Conservation (phyloP, 164 flowering plant species). For the Taxillus chinensis region DNA sequence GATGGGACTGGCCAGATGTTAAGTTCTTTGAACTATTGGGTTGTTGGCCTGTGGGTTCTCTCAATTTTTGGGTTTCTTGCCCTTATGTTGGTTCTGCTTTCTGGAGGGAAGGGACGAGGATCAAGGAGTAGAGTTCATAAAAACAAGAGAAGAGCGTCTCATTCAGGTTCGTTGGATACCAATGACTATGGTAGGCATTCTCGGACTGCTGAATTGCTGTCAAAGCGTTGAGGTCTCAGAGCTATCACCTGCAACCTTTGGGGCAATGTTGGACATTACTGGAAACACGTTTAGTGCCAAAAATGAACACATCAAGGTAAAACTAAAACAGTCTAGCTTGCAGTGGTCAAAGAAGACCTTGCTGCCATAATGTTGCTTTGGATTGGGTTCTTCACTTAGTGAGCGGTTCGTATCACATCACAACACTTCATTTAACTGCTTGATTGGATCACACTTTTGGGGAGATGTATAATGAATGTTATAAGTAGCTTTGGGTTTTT, state of each 20-base stretch:
- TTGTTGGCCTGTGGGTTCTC: slow-evolving; percentile 53
- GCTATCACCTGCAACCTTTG: neutral
- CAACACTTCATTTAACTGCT: too few species aligned
- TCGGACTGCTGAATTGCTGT: slow-evolving; percentile 15
- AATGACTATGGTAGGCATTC: slow-evolving; percentile 27
- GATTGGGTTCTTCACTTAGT: neutral
- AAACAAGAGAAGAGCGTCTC: slow-evolving; percentile 49
- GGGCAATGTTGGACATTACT: neutral
- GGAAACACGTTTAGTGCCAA: neutral
- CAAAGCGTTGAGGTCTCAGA: slow-evolving; percentile 10
- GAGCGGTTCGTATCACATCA: neutral
- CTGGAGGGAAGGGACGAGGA: slow-evolving; percentile 33
- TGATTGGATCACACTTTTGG: too few species aligned
- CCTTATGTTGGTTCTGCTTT: slow-evolving; percentile 29
- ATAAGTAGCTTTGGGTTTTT: too few species aligned
- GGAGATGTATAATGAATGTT: too few species aligned
- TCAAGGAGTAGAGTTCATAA: slow-evolving; percentile 33
- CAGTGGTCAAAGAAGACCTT: neutral
- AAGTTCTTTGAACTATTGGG: slow-evolving; percentile 46
- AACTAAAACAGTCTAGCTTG: neutral
- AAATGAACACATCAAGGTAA: neutral
- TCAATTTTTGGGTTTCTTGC: slow-evolving; percentile 51
- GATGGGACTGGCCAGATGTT: slow-evolving; percentile 18
- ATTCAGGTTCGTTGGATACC: slow-evolving; percentile 31
- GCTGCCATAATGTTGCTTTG: neutral